Evolutionary conservation across 1,284 basidiomycete species (phyloP).

Genomic region (Caloboletus firmus): DNA sequence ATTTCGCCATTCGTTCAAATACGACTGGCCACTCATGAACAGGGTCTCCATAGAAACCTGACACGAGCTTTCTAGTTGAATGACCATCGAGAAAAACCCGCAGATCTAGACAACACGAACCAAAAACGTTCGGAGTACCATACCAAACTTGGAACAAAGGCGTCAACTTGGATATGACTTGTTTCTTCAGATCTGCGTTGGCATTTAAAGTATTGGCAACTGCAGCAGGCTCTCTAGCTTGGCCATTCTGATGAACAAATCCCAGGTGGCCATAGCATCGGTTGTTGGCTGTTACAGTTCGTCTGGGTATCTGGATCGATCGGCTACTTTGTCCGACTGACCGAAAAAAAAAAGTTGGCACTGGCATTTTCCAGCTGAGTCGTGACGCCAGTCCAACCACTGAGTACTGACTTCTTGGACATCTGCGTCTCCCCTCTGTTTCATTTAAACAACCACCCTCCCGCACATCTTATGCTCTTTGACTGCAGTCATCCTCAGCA

Average conservation of each 20-base stretch:
- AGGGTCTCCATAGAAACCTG: constrained; percentile 26
- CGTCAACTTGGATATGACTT: not conserved
- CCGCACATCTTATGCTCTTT: not conserved
- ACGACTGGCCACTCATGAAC: not conserved
- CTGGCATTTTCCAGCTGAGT: not conserved
- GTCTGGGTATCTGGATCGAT: not conserved
- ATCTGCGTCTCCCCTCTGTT: not conserved
- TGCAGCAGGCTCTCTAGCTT: not conserved
- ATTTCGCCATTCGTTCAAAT: constrained; percentile 1
- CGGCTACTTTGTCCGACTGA: not conserved
- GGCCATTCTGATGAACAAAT: not conserved
- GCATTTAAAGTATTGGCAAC: not conserved
- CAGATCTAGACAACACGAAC: constrained; percentile 16
- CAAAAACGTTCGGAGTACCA: constrained; percentile 8
- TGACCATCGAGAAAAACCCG: not conserved
- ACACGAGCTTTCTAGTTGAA: not conserved
- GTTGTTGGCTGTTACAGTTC: not conserved
- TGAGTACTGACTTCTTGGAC: too few species aligned
- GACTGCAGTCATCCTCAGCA: not conserved
- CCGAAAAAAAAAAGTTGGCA: too few species aligned
- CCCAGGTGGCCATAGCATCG: not conserved
- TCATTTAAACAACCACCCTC: not conserved
- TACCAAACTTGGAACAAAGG: constrained; percentile 8
- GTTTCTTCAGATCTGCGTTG: not conserved
- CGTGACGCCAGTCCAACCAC: not conserved